These are phyloP conservation scores for Saccharum hybrid DNA, from an alignment of 202 grass and related monocot genomes.

Conservation along the genomic window DNA sequence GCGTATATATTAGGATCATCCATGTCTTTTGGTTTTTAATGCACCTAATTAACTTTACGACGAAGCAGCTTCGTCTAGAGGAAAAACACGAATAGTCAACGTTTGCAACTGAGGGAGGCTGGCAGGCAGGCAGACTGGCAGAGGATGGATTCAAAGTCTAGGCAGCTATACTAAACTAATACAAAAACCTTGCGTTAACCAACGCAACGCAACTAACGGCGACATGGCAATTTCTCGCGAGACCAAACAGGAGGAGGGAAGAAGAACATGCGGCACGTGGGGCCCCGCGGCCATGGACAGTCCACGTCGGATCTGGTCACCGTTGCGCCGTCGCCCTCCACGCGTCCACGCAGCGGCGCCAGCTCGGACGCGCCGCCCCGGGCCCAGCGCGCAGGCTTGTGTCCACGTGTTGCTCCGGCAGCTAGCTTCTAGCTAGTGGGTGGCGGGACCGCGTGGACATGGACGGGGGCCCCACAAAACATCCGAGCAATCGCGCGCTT, in stretches of 20 bases:
- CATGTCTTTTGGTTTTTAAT: too few species aligned
- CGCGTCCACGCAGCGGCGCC: slow-evolving; percentile 26
- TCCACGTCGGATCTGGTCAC: slow-evolving; percentile 36
- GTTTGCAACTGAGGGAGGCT: too few species aligned
- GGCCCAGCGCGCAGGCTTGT: not conserved
- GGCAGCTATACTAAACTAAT: not conserved
- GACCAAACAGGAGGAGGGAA: too few species aligned
- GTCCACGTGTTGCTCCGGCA: slow-evolving; percentile 9
- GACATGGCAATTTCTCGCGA: not conserved
- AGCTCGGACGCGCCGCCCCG: slow-evolving; percentile 26
- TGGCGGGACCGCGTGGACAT: slow-evolving; percentile 12
- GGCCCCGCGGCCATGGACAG: not conserved
- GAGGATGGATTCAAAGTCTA: too few species aligned
- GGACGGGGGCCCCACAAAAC: too few species aligned
- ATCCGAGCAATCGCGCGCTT: too few species aligned
- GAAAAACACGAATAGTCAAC: too few species aligned
- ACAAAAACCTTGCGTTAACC: slow-evolving; percentile 5
- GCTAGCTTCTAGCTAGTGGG: not conserved
- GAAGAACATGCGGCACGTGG: not conserved
- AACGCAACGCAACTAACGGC: slow-evolving; percentile 23
- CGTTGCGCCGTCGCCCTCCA: not conserved
- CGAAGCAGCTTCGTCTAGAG: too few species aligned
- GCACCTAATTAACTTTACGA: too few species aligned
- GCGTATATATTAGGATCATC: too few species aligned
- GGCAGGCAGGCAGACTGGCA: too few species aligned